Evolutionary conservation across 1,284 basidiomycete genomes (phyloP), one percentile per base, ranked within the genome.

Genomic region (Anthracocystis setariae): DNA sequence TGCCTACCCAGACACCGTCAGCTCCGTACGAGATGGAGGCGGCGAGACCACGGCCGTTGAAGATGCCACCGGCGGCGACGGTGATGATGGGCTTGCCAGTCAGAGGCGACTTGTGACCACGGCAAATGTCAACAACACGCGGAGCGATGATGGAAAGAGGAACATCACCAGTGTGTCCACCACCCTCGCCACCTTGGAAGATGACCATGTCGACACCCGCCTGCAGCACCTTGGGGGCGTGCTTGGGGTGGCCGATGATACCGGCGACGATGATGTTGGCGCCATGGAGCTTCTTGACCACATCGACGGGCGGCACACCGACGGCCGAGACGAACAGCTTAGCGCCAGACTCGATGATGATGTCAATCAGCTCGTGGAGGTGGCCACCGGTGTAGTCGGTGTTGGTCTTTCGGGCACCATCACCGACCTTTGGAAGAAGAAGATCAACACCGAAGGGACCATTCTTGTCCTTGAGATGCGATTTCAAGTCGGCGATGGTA

Each of bases 221-320:
- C 39, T 74, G 59, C 40, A 78, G 46, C n/a, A 74, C 76, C 58
- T 76, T 76, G 56, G 73, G 63, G n/a, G 69, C 77, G 61, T 79
- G 77, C 64, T 78, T 78, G 56, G 77, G 77, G 58, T 78, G 76
- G 15, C 77, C 92, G 70, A 95, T 90, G 92, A 94, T 94, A 85
- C 76, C 73, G 12, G 78, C 71, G 18, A 76, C 71, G 21, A 73
- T 43, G 46, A 80, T 78, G 17, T 62, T 62, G 49, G 67, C 68
- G 24, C 46, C 59, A 59, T 80, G 78, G 4, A 80, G 66, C 63
- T 74, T 71, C 53, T 77, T 58, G 40, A 80, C 76, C 21, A 80
- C 70, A 12, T 76, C 64, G 29, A 49, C 60, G 46, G 78, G 78
- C 0, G 78, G 76, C 1, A 80, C 78, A 60, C 78, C 78, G 44